Percentiles rank a stretch among this genome's conserved stretches.
phyloP scores from a whole-genome alignment of 202 grass and related monocot genomes.

The Hordeum pubiflorum region DNA sequence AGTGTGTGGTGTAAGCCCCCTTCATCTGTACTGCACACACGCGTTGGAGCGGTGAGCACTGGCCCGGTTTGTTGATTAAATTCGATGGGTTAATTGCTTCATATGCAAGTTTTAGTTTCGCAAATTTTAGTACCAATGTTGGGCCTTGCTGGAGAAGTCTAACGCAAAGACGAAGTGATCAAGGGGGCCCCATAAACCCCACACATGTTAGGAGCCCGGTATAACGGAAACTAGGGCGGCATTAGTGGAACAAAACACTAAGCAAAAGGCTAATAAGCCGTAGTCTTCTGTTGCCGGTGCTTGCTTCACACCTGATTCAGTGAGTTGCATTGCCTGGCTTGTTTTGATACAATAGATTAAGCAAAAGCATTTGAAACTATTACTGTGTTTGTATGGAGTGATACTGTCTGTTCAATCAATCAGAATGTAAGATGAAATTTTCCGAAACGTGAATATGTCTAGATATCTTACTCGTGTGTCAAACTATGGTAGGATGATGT shows the following conservation, averaged over 20 bases:
- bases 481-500: too few relatives aligned
- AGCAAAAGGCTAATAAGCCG: background rate
- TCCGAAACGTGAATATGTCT: background rate
- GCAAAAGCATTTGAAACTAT: background rate
- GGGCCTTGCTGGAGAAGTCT: too few relatives aligned
- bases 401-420: background rate
- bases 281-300: background rate
- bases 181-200: too few relatives aligned
- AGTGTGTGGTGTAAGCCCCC: background rate
- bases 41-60: too few relatives aligned
- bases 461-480: background rate
- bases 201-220: too few relatives aligned
- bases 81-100: too few relatives aligned
- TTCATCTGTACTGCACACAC: background rate
- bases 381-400: background rate
- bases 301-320: background rate
- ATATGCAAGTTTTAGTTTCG: too few relatives aligned
- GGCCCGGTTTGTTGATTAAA: too few relatives aligned
- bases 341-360: background rate
- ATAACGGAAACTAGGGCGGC: too few relatives aligned
- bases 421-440: conserved; percentile 5
- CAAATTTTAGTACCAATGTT: too few relatives aligned
- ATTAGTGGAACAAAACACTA: too few relatives aligned
- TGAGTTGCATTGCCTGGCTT: background rate
- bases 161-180: too few relatives aligned